Evolutionary conservation across 2,329 filamentous ascomycete species (phyloP), one percentile per base, ranked within the genome.

Genomic region (Botryotinia convoluta): DNA sequence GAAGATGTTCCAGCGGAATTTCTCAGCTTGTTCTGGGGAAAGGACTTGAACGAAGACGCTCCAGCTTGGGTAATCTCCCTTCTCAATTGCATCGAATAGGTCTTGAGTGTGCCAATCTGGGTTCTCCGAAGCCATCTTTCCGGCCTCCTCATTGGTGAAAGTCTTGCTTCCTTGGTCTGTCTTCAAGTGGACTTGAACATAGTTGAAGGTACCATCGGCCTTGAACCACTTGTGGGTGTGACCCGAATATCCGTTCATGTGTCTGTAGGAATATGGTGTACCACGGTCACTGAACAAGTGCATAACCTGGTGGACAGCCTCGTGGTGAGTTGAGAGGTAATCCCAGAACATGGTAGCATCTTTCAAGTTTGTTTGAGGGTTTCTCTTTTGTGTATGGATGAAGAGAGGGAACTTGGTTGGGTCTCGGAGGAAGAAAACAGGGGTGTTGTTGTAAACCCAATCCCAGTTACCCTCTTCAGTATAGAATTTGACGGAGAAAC

Each of bases 381-480:
- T 87, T 67, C 91, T 87, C 86, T 94, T 94, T 82, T 94, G 92
- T 6, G 91, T 92, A 84, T 93, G 91, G 75, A 93, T 93, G 82
- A 93, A 91, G 79, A 90, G 84, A 51, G 91, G 91, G 83, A 93
- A 94, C 81, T 93, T 93, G 79, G 87, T 86, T 3, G 92, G 91
- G 77, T 94, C 92, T 61, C 92, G 87, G 37, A 94, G 79, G 85
- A 94, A 94, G 85, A 94, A 94, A 39, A 93, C 86, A 1, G 92
- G 92, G 0, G 91, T 93, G 83, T 94, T 93, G 84, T 92, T 93
- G 81, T 88, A 91, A 37, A 93, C 91, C 86, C 90, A 89, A 80
- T 93, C 91, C 87, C 88, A 92, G 80, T 84, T 93, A 67, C 91
- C 91, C 79, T 93, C 88, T 14, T 90, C 87, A 0, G 91, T 93